These are phyloP conservation scores for Drosera capensis DNA, from an alignment of 148 eudicot species.

Conservation along the genomic window DNA sequence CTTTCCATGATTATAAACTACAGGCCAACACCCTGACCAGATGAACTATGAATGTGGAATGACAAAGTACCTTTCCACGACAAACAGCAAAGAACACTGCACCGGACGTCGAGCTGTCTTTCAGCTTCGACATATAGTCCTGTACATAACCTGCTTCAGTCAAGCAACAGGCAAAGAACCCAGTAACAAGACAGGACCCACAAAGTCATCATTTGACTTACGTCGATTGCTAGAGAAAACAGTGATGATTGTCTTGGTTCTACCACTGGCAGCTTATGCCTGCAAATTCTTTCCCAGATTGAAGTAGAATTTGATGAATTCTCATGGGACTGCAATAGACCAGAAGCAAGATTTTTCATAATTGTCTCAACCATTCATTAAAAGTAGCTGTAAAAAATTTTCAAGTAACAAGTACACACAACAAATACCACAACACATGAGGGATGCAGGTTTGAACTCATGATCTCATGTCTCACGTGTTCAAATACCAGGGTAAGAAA, in stretches of 20 bases:
- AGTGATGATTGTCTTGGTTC: slow-evolving; percentile 98
- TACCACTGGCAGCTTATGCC: slow-evolving; percentile 80
- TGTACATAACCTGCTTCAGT: slow-evolving; percentile 13
- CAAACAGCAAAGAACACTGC: slow-evolving; percentile 95
- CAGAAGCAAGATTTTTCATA: slow-evolving; percentile 8
- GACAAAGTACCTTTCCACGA: slow-evolving; percentile 78
- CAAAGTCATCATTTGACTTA: slow-evolving; percentile 11
- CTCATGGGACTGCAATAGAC: slow-evolving; percentile 30
- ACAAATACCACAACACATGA: no score
- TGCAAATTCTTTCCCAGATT: slow-evolving; percentile 96
- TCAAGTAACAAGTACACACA: no score
- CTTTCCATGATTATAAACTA: no score
- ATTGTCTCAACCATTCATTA: slow-evolving; percentile 3
- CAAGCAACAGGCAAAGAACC: neutral
- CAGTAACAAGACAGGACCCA: neutral
- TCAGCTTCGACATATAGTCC: slow-evolving; percentile 82
- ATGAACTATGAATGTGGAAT: no score
- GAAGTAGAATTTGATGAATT: slow-evolving; percentile 44
- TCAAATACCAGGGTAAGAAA: no score
- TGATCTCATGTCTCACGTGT: no score
- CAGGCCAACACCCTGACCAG: no score
- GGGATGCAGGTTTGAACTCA: no score
- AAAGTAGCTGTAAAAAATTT: no score
- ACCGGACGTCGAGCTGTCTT: slow-evolving; percentile 65
- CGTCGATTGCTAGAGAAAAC: slow-evolving; percentile 71